Evolutionary conservation across 139 green algal genomes (phyloP).

Genomic region (Chlamydomonas incerta): DNA sequence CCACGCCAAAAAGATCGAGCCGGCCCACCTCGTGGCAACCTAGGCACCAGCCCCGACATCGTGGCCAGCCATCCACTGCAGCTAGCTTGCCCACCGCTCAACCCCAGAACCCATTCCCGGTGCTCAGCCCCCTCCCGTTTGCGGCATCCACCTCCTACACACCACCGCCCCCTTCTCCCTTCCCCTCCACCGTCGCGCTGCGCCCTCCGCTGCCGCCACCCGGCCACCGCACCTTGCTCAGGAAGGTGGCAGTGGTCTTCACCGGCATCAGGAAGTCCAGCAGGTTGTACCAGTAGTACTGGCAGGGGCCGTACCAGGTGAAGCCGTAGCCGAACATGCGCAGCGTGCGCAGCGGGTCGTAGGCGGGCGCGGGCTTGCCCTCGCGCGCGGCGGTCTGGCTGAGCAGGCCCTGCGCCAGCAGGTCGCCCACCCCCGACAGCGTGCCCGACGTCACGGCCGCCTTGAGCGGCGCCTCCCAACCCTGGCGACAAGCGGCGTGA

Average conservation of each 20-base stretch:
- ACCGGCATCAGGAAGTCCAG: conserved; percentile 67
- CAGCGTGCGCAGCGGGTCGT: conserved; percentile 62
- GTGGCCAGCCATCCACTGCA: too few species aligned
- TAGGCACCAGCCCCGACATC: too few species aligned
- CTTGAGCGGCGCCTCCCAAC: conserved; percentile 64
- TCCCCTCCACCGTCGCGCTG: too few species aligned
- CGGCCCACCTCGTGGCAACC: too few species aligned
- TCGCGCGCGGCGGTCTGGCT: neutral
- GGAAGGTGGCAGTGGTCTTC: conserved; percentile 69
- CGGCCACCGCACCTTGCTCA: conserved; percentile 65
- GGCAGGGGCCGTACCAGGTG: conserved; percentile 82
- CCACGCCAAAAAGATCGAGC: too few species aligned
- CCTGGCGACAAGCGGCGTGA: too few species aligned
- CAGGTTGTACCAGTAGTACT: conserved; percentile 78
- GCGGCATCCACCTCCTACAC: too few species aligned
- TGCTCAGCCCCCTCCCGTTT: too few species aligned
- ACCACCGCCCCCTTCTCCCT: too few species aligned
- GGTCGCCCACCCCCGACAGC: conserved; percentile 73
- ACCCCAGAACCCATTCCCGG: too few species aligned
- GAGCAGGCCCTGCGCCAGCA: conserved; percentile 74
- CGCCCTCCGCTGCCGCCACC: too few species aligned
- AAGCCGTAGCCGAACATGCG: conserved; percentile 86
- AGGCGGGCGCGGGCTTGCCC: conserved; percentile 15
- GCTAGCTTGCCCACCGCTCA: too few species aligned
- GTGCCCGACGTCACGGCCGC: conserved; percentile 73